Base-by-base conservation (phyloP, 2,329 filamentous ascomycete genomes). In the Parafenestella ontariensis region DNA sequence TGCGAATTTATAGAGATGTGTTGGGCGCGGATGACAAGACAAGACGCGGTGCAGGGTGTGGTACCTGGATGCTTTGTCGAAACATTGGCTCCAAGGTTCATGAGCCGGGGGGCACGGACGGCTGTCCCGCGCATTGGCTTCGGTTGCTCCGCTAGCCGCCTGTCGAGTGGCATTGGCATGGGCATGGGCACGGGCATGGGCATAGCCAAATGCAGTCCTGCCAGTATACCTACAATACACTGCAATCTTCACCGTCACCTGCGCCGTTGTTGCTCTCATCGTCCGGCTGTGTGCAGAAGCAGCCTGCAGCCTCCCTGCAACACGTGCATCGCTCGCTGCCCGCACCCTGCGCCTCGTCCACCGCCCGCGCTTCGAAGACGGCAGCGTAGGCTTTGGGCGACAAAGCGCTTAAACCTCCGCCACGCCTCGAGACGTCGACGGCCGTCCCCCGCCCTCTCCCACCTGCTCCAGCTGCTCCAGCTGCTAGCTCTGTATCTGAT, bases 401-500 rank as follows among this genome's bases (percentile, higher is more conserved):
- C 58, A 55, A 41, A 54, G 58, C 58, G 58, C 58, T 55, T 56
- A 56, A 56, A 42, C 33, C 40, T 39, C 56, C 46, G 39, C 20
- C 34, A 33, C 43, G 23, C 20, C 46, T 51, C 47, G 45, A 51
- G 39, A 49, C 52, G 20, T 31, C 54, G 24, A 42, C 50, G 29
- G 29, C 42, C 50, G 29, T 7, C 42, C 52, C 52, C 45, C 50
- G 53, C 43, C 47, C 26, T 42, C 40, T 8, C 29, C 37, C 11
- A n/a, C 31, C 9, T 18, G 26, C 47, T 24, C 29, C 28, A 24
- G 34, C 17, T 28, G 46, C 42, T 26, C 52, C 52, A 36, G 52
- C 53, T 18, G 26, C 59, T 45, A 50, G 52, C 53, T 33, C 42
- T 62, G 48, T 52, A 59, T 62, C 69, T 69, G 66, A 69, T 47